Percentiles rank a stretch among this genome's conserved stretches.
Evolutionary conservation across 2,329 filamentous ascomycete genomes (phyloP).

Genomic region (Aspergillus pseudoterreus): DNA sequence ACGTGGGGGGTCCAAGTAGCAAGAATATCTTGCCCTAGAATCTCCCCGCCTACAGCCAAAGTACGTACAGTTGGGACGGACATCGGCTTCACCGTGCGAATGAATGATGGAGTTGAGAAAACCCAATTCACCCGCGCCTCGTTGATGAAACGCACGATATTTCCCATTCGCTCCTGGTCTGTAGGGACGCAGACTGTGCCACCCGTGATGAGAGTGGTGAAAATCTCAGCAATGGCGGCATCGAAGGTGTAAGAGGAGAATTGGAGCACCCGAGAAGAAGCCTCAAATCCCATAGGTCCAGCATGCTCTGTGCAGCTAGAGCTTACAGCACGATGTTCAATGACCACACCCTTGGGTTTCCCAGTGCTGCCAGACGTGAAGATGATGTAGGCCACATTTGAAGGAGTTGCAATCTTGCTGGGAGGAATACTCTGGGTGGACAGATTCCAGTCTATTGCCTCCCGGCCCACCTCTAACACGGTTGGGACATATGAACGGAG

Average conservation of each 20-base stretch:
- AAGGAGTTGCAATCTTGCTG: no score
- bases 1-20: neutral
- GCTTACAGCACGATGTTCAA: neutral
- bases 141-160: neutral
- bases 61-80: neutral
- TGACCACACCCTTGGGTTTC: neutral
- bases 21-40: neutral
- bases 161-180: neutral
- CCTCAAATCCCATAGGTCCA: neutral
- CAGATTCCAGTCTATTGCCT: neutral
- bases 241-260: neutral
- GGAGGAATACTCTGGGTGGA: neutral
- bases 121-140: neutral
- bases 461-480: neutral
- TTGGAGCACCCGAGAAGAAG: neutral
- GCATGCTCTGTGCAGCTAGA: neutral
- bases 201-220: neutral
- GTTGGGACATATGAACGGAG: neutral
- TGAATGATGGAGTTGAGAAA: neutral
- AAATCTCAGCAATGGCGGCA: neutral
- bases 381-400: neutral
- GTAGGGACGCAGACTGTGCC: neutral
- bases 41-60: neutral
- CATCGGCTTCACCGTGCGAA: neutral
- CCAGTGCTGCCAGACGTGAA: slow-evolving; percentile 6